phyloP scores from a whole-genome alignment of 768 basidiomycete species.

The Chiua virens region DNA sequence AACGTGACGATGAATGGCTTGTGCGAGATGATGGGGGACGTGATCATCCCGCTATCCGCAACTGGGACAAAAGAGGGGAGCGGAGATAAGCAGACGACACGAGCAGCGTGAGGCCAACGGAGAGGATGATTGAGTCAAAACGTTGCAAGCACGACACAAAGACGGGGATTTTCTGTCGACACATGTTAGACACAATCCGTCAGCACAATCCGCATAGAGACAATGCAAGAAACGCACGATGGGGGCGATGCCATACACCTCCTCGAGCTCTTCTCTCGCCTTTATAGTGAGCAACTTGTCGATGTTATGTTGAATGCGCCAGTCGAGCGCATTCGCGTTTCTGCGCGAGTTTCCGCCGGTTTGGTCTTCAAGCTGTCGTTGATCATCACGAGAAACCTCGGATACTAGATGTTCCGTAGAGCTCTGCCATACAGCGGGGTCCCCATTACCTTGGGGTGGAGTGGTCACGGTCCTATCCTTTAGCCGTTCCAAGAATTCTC shows the following conservation, averaged over 20 bases:
- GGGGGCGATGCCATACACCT: conserved; percentile 75
- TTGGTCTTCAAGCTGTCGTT: conserved; percentile 23
- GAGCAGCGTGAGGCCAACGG: conserved; percentile 56
- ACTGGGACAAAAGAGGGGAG: conserved; percentile 41
- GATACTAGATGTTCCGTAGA: conserved; percentile 8
- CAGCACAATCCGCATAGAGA: no score
- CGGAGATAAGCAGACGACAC: conserved; percentile 62
- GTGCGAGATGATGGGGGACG: conserved; percentile 29
- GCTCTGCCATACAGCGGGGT: conserved; percentile 7
- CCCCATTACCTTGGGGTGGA: conserved; percentile 8
- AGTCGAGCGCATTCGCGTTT: conserved; percentile 20
- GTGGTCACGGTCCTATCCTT: conserved; percentile 15
- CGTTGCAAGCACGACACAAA: conserved; percentile 78
- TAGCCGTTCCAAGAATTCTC: conserved; percentile 37
- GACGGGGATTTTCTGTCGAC: conserved; percentile 65
- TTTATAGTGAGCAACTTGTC: conserved; percentile 64
- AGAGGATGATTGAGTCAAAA: conserved; percentile 68
- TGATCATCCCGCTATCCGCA: conserved; percentile 14
- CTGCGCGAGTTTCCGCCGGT: background rate
- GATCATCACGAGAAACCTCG: conserved; percentile 15
- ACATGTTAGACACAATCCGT: conserved; percentile 2
- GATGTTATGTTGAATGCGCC: conserved; percentile 63
- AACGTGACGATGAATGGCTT: conserved; percentile 40
- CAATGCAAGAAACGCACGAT: conserved; percentile 52
- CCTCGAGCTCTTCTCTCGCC: conserved; percentile 73